A percentile compares a stretch with the other conserved stretches of the same genome.
Evolutionary conservation across 352 stramenopile genomes (phyloP).

Genomic region (Phytopythium oedochilum): DNA sequence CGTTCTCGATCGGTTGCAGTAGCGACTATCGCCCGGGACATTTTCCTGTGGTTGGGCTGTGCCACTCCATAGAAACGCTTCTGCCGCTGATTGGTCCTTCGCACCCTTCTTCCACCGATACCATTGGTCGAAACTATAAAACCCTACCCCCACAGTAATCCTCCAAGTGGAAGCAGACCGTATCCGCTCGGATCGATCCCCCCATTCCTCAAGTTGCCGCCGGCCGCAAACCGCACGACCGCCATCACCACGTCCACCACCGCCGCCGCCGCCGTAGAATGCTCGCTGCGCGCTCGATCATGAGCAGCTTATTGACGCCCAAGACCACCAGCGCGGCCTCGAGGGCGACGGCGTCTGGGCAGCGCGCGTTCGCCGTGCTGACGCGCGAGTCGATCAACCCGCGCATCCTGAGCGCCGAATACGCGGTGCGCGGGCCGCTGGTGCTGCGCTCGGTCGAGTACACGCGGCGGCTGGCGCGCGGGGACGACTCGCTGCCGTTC

Average conservation of each 20-base stretch:
- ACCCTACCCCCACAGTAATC: neutral
- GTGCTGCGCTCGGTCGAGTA: conserved; percentile 71
- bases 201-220: too few species aligned
- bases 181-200: neutral
- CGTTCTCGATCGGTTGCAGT: too few species aligned
- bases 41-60: neutral
- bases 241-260: neutral
- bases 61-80: neutral
- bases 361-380: conserved; percentile 25
- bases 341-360: neutral
- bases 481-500: conserved; percentile 68
- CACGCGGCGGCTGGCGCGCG: conserved; percentile 45
- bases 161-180: neutral
- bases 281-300: neutral
- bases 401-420: conserved; percentile 63
- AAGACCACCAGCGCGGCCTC: neutral
- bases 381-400: conserved; percentile 77
- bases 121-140: neutral
- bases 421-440: conserved; percentile 81
- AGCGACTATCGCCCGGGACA: neutral
- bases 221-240: neutral
- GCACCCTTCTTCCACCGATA: neutral
- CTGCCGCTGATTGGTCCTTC: neutral
- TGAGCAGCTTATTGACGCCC: neutral
- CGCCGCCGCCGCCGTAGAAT: neutral